Percentiles rank a stretch among this genome's conserved stretches.
phyloP scores from a whole-genome alignment of 345 rosid species.

The Luvunga scandens region DNA sequence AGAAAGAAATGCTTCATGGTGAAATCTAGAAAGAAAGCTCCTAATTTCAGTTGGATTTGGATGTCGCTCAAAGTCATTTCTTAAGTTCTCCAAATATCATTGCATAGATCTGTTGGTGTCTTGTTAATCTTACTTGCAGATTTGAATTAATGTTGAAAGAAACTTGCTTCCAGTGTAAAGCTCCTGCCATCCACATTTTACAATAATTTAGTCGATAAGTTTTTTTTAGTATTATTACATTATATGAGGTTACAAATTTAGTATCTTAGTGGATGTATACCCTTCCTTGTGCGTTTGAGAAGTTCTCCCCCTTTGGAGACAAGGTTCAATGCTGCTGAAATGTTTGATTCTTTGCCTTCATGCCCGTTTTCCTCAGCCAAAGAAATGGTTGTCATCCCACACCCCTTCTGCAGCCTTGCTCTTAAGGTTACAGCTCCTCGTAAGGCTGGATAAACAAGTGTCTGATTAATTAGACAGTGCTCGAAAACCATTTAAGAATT shows the following conservation, averaged over 20 bases:
- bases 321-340: conserved; percentile 55
- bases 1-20: background rate
- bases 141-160: conserved; percentile 72
- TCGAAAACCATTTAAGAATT: background rate
- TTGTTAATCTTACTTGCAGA: conserved; percentile 60
- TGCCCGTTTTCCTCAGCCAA: conserved; percentile 48
- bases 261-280: conserved; percentile 31
- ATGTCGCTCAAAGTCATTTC: background rate
- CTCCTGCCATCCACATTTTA: conserved; percentile 52
- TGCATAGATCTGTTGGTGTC: background rate
- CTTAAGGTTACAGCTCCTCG: conserved; percentile 74
- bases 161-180: conserved; percentile 88
- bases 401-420: conserved; percentile 68
- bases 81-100: background rate
- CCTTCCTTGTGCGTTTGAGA: conserved; percentile 92
- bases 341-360: conserved; percentile 42
- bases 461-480: conserved; percentile 4
- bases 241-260: background rate
- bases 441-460: conserved; percentile 47
- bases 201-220: conserved; percentile 2
- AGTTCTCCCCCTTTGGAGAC: conserved; percentile 84
- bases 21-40: background rate
- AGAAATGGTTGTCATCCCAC: conserved; percentile 38
- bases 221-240: background rate
- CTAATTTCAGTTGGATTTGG: background rate